Base-by-base conservation (phyloP, 2,329 filamentous ascomycete genomes). In the Phaeosphaeriaceae sp. region DNA sequence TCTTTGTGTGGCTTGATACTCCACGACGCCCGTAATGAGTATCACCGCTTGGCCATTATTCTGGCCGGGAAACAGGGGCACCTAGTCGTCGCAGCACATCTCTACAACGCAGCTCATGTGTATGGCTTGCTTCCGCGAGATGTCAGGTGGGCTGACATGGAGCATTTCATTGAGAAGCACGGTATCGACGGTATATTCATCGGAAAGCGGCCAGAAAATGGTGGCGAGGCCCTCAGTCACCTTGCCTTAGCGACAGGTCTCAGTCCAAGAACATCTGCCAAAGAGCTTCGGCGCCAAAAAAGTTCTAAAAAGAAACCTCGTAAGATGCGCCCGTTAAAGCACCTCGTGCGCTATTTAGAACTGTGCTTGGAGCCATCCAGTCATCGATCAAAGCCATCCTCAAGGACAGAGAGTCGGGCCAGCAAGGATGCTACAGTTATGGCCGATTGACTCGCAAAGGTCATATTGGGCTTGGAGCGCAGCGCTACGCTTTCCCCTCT, bases 21-120 rank as follows among this genome's bases (percentile, higher is more conserved):
- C 2, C n/a, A 13, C 22, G 17, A 24, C n/a, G 11, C 21, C 13
- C 8, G 24, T 2, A 9, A 50, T n/a, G 15, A 35, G 28, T 19
- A 19, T n/a, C 23, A 50, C 2, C 15, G 21, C 7, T 3, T 35
- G 24, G 8, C 19, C 48, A 30, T 47, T 9, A 24, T 15, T 22
- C 22, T 54, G 3, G 51, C 49, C 5, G 32, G 50, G 21, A 26
- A 35, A 19, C 43, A 58, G 23, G 46, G 42, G 1, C 28, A 30
- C 22, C 50, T 58, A 17, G 26, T 50, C 2, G 40, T 22, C 9
- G 50, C 46, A 15, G 50, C 50, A 3, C 55, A 58, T 21, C 21
- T 58, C 6, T 58, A 58, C 30, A 42, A 58, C 50, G 55, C 55
- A n/a, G 49, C 51, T 11, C 55, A 54, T 21, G 11, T 43, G 10